Percentiles rank a stretch among this genome's conserved stretches.
Evolutionary conservation across 2,329 filamentous ascomycete species (phyloP).

Genomic region (Colletotrichum cereale): DNA sequence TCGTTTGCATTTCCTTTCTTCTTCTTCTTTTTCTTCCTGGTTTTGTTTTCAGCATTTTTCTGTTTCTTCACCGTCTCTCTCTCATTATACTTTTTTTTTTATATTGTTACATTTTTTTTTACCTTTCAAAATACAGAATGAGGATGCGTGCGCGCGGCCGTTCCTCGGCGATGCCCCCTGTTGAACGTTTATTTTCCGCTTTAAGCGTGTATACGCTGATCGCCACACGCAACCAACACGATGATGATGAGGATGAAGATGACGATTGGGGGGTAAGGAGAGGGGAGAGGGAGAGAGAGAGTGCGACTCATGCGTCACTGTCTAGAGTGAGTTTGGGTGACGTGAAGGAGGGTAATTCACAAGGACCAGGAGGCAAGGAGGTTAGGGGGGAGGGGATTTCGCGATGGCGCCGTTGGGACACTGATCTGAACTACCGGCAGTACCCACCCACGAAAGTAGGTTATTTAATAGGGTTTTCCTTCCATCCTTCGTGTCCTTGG

Average conservation of each 20-base stretch:
- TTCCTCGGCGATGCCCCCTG: conserved; percentile 6
- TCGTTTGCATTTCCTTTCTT: neutral
- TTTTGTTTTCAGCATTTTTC: too few relatives aligned
- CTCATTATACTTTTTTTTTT: neutral
- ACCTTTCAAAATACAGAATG: neutral
- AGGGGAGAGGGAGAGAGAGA: too few relatives aligned
- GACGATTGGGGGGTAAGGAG: neutral
- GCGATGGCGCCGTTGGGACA: conserved; percentile 17
- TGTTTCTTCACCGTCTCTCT: neutral
- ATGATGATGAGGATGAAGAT: neutral
- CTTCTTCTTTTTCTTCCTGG: neutral
- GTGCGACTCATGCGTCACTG: conserved; percentile 1
- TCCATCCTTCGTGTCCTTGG: neutral
- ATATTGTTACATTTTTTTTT: too few relatives aligned
- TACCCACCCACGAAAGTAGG: neutral
- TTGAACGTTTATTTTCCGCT: neutral
- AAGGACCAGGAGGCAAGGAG: neutral
- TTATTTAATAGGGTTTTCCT: conserved; percentile 28
- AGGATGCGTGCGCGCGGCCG: neutral
- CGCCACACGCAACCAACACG: neutral
- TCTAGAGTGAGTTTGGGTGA: neutral
- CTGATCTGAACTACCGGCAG: conserved; percentile 18
- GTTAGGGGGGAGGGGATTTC: neutral
- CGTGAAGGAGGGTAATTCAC: conserved; percentile 8
- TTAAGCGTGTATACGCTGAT: neutral